phyloP scores from a whole-genome alignment of 805 yeast genomes.

The Candida fluviatilis region DNA sequence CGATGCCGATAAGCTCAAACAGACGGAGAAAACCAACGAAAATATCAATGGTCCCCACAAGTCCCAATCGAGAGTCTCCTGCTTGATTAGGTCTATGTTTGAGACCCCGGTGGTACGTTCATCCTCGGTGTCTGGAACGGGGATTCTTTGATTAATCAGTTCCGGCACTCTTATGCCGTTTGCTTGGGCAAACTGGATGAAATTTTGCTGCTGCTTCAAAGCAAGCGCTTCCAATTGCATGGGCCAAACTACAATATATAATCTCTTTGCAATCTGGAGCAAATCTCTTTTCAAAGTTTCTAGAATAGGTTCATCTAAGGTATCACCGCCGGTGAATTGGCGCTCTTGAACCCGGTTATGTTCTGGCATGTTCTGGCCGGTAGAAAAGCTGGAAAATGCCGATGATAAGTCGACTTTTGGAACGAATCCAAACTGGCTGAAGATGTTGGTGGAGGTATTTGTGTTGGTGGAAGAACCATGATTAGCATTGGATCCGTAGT shows the following conservation, averaged over 20 bases:
- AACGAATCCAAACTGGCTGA: conserved; percentile 13
- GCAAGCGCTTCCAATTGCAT: conserved; percentile 36
- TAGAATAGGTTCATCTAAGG: conserved; percentile 66
- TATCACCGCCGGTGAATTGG: conserved; percentile 64
- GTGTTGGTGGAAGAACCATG: background rate
- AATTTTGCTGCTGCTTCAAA: conserved; percentile 25
- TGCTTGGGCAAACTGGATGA: conserved; percentile 30
- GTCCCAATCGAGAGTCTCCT: conserved; percentile 49
- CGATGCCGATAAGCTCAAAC: conserved; percentile 46
- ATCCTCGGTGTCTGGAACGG: conserved; percentile 15
- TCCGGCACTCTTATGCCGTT: conserved; percentile 35
- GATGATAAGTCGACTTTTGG: conserved; percentile 33
- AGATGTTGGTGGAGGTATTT: conserved; percentile 4
- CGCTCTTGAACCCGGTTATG: conserved; percentile 37
- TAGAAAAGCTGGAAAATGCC: conserved; percentile 30
- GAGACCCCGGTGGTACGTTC: conserved; percentile 29
- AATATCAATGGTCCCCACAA: conserved; percentile 72
- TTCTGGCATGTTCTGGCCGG: conserved; percentile 13
- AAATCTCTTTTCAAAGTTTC: conserved; percentile 46
- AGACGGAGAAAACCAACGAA: conserved; percentile 51
- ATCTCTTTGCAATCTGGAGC: conserved; percentile 29
- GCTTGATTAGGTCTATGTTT: conserved; percentile 12
- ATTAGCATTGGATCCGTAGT: background rate
- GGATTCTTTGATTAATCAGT: conserved; percentile 24
- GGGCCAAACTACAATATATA: conserved; percentile 43